These are phyloP conservation scores for Chaetomidium leptoderma DNA, from an alignment of 495 filamentous ascomycete species.

Conservation along the genomic window DNA sequence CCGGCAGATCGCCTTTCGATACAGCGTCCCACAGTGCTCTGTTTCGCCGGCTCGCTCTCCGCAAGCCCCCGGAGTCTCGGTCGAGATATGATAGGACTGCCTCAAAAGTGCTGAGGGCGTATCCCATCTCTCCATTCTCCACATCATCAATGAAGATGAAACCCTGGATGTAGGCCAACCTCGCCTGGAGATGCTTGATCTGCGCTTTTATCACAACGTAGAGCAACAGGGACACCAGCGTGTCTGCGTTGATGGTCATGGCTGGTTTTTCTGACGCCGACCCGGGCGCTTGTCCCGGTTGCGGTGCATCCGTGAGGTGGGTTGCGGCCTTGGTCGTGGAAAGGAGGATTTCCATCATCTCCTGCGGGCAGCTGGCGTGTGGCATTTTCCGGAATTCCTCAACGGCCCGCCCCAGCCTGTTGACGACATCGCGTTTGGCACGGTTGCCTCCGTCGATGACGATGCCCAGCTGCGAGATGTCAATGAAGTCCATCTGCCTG, in stretches of 20 bases:
- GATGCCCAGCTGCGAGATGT: conserved; percentile 92
- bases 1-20: conserved; percentile 65
- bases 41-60: conserved; percentile 81
- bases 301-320: conserved; percentile 45
- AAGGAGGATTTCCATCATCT: conserved; percentile 87
- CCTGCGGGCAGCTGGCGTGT: conserved; percentile 79
- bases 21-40: conserved; percentile 84
- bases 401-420: conserved; percentile 68
- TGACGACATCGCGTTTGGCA: conserved; percentile 68
- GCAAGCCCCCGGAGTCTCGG: conserved; percentile 72
- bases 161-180: conserved; percentile 86
- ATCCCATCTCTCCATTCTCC: conserved; percentile 93
- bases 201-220: conserved; percentile 91
- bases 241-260: conserved; percentile 92
- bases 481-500: conserved; percentile 85
- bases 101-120: conserved; percentile 94
- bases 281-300: conserved; percentile 17
- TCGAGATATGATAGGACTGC: conserved; percentile 89
- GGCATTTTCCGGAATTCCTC: conserved; percentile 87
- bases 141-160: conserved; percentile 98
- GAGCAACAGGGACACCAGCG: conserved; percentile 85
- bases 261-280: conserved; percentile 42
- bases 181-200: conserved; percentile 80
- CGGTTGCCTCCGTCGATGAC: conserved; percentile 65
- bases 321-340: conserved; percentile 84